phyloP scores from a whole-genome alignment of 176 grass and related monocot species.

The Leersia perrieri region DNA sequence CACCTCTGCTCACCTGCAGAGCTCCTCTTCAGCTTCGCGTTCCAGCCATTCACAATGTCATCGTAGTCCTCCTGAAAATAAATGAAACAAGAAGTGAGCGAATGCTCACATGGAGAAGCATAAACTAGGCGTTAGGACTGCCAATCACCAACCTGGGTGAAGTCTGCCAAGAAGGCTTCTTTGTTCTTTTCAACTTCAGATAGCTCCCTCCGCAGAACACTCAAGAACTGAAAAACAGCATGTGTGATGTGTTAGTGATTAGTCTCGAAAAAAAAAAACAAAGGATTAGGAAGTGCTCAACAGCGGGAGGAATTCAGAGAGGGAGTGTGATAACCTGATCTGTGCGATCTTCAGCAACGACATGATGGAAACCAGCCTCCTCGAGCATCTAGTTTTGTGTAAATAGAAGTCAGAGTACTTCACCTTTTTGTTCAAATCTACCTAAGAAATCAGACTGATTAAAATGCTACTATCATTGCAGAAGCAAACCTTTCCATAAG shows the following conservation, averaged over 20 bases:
- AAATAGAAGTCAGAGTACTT: not conserved
- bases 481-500: constrained; percentile 76
- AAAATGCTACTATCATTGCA: not conserved
- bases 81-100: constrained; percentile 9
- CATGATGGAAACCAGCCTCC: constrained; percentile 73
- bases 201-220: constrained; percentile 77
- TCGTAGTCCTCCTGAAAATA: constrained; percentile 77
- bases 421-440: not conserved
- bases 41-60: constrained; percentile 87
- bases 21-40: constrained; percentile 83
- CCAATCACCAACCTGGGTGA: constrained; percentile 52
- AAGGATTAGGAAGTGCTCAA: not conserved
- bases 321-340: constrained; percentile 55
- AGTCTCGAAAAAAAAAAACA: not conserved
- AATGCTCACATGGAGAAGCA: not conserved
- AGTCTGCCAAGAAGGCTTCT: constrained; percentile 72
- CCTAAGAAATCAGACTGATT: not conserved
- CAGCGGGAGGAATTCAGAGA: not conserved
- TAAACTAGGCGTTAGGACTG: not conserved
- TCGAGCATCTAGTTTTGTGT: constrained; percentile 64
- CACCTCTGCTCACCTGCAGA: constrained; percentile 82
- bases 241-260: not conserved
- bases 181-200: constrained; percentile 67
- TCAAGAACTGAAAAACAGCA: constrained; percentile 52
- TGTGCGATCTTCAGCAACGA: constrained; percentile 79